Percentiles rank a stretch among this genome's conserved stretches.
These are phyloP conservation scores for Lathyrus tuberosus DNA, from an alignment of 306 rosid genomes.

Conservation along the genomic window DNA sequence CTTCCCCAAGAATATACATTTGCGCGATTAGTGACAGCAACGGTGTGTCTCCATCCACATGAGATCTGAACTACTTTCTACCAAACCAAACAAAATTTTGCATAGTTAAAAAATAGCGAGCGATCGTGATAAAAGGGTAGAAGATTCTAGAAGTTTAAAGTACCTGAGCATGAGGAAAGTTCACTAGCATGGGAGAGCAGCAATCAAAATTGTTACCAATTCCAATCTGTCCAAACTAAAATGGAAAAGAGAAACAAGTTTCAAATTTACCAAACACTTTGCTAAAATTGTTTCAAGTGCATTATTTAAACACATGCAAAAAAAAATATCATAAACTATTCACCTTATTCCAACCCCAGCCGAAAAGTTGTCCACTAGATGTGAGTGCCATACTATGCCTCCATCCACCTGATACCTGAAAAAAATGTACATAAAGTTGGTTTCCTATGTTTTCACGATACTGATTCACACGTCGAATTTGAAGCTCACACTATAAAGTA, in stretches of 20 bases:
- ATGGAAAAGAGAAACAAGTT: conserved; percentile 29
- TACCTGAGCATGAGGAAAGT: conserved; percentile 74
- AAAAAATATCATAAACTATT: conserved; percentile 4
- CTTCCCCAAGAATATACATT: conserved; percentile 97
- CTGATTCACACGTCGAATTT: background rate
- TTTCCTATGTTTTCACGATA: background rate
- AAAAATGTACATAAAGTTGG: conserved; percentile 37
- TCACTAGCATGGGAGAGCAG: conserved; percentile 66
- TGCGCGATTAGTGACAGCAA: conserved; percentile 70
- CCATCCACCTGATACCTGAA: conserved; percentile 96
- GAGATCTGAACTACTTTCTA: conserved; percentile 76
- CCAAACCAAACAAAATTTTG: conserved; percentile 38
- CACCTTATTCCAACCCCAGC: conserved; percentile 99
- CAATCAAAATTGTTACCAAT: conserved; percentile 76
- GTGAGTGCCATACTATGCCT: conserved; percentile 95
- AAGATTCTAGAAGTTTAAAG: conserved; percentile 36
- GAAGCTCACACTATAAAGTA: background rate
- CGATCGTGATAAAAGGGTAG: conserved; percentile 6
- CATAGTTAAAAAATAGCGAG: background rate
- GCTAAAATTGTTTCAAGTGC: background rate
- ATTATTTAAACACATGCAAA: conserved; percentile 3
- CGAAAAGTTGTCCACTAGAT: conserved; percentile 76
- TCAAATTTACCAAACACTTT: conserved; percentile 23
- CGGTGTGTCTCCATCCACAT: conserved; percentile 94
- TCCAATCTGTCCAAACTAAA: conserved; percentile 93